Conservation (phyloP, 345 rosid genomes). For the Hibiscus tridactylites region DNA sequence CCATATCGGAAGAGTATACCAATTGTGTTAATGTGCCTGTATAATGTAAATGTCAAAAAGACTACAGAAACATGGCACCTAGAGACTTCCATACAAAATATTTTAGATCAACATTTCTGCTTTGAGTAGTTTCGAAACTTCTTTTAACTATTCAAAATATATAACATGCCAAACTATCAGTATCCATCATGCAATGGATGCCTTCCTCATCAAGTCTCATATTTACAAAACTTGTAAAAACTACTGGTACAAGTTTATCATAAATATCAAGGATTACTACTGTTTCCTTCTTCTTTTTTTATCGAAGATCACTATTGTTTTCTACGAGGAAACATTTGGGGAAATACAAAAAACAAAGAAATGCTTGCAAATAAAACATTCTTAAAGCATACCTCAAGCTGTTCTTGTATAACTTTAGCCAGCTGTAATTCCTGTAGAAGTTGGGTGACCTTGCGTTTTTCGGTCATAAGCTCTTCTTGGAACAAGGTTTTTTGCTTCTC, state of each 20-base stretch:
- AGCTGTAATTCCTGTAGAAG: slow-evolving; percentile 42
- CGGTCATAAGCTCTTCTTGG: slow-evolving; percentile 65
- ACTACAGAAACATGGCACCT: no score
- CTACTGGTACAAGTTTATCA: neutral
- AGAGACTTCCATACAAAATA: no score
- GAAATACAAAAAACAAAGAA: neutral
- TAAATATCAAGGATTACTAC: neutral
- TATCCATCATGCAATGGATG: neutral
- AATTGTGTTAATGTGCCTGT: no score
- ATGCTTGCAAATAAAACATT: neutral
- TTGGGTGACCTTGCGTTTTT: slow-evolving; percentile 44
- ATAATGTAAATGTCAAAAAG: no score
- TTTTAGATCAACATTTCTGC: no score
- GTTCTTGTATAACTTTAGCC: slow-evolving; percentile 40
- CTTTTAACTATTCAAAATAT: no score
- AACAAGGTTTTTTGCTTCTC: slow-evolving; percentile 60
- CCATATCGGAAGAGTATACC: no score
- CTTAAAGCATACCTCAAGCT: slow-evolving; percentile 42
- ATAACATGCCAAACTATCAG: neutral
- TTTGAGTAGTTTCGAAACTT: no score
- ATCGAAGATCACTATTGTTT: neutral
- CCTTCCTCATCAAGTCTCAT: neutral
- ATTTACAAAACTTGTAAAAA: neutral
- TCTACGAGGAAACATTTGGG: neutral
- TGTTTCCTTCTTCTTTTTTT: no score